Percentiles rank a stretch among this genome's conserved stretches.
Evolutionary conservation across 1,284 basidiomycete genomes (phyloP).

Genomic region (Ceratobasidium theobromae): DNA sequence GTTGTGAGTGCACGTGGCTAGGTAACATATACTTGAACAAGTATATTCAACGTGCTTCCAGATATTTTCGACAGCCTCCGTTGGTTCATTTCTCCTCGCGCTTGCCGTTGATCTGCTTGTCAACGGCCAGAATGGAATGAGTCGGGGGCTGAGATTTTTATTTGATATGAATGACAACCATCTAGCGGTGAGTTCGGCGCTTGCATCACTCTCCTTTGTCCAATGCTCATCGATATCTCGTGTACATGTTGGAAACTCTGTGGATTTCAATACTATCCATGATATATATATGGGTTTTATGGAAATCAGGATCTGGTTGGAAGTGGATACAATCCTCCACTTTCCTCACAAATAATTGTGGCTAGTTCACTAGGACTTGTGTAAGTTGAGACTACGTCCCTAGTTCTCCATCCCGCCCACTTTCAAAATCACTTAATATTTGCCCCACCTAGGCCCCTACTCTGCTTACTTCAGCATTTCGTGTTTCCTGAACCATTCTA

Average conservation of each 20-base stretch:
- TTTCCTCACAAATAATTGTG: constrained; percentile 23
- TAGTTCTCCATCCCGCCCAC: not conserved
- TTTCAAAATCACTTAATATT: not conserved
- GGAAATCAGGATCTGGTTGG: constrained; percentile 23
- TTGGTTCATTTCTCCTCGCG: constrained; percentile 20
- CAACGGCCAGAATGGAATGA: constrained; percentile 28
- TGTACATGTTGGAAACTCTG: too few relatives aligned
- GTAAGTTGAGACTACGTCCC: constrained; percentile 1
- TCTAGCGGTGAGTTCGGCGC: constrained; percentile 6
- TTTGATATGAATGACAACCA: constrained; percentile 30
- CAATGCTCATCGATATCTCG: not conserved
- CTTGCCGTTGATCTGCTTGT: constrained; percentile 10
- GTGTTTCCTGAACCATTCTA: constrained; percentile 16
- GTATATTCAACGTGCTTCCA: not conserved
- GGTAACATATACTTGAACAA: not conserved
- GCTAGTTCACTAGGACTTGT: constrained; percentile 8
- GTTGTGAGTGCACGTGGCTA: not conserved
- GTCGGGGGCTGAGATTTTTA: constrained; percentile 19
- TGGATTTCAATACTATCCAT: not conserved
- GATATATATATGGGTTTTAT: not conserved
- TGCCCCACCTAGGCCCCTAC: not conserved
- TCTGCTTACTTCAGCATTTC: constrained; percentile 14
- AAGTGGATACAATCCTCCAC: constrained; percentile 19
- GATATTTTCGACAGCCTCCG: constrained; percentile 19
- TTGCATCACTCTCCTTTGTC: not conserved